Base-by-base conservation (phyloP, 371 early-diverging fungal genomes). In the Nematocida displodere region DNA sequence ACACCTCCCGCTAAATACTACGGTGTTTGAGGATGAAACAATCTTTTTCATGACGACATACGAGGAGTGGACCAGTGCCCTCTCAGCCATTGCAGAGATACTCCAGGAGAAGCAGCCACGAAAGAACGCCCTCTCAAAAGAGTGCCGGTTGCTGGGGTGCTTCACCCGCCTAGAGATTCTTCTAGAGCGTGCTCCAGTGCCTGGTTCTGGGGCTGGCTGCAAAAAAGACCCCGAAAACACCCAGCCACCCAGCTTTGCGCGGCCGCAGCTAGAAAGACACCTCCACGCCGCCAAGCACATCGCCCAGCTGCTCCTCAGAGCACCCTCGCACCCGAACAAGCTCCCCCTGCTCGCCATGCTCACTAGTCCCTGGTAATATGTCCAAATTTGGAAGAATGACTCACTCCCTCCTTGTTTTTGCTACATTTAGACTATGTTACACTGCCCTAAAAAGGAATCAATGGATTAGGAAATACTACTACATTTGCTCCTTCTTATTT, bases 11-110 rank as follows among this genome's bases (percentile, higher is more conserved):
- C 13, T 26, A 26, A 26, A 52, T 26, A 52, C 13, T 8, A 22
- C 13, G 52, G 52, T 62, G 62, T 62, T 62, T 62, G 46, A 62
- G 8, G 8, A 11, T 62, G 28, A 62, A 62, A 62, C 62, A 42
- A 22, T 15, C 11, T 20, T 34, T 40, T 58, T 17, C 22, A 53
- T 53, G 44, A 11, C 11, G 11, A n/a, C n/a, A n/a, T n/a, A n/a
- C n/a, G n/a, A n/a, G n/a, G n/a, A n/a, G n/a, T n/a, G n/a, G n/a
- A n/a, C n/a, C n/a, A 13, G 13, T 22, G 47, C 49, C 7, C 50
- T 64, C 11, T 31, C 49, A 20, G 53, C 20, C 24, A 20, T 65
- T 13, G 65, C 26, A 36, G 65, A 65, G 1, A 52, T 42, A 4
- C 53, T 65, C 4, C 53, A 52, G 31, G 8, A 15, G 8, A 15